These are phyloP conservation scores for Calonectria pauciramosa DNA, from an alignment of 2,329 filamentous ascomycete species.

Conservation along the genomic window DNA sequence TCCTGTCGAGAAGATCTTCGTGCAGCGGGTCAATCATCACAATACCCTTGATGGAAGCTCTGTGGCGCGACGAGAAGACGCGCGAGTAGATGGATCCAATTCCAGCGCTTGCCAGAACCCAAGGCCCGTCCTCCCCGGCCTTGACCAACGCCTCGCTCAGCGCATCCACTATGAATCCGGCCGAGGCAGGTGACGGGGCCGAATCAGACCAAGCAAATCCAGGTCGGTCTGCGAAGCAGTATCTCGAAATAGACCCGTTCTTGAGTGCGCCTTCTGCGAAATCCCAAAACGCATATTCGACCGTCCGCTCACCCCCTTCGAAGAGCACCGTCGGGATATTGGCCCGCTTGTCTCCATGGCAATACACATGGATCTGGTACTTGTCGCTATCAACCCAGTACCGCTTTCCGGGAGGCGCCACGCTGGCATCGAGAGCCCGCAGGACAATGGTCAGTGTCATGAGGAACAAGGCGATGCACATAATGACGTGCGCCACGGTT, in stretches of 20 bases:
- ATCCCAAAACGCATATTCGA: conserved; percentile 83
- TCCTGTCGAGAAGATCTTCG: conserved; percentile 81
- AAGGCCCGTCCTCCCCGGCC: conserved; percentile 87
- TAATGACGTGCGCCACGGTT: conserved; percentile 77
- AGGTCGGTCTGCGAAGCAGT: conserved; percentile 96
- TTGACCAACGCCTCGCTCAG: conserved; percentile 87
- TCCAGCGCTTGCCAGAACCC: conserved; percentile 88
- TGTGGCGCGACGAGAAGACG: conserved; percentile 89
- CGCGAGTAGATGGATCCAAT: conserved; percentile 90
- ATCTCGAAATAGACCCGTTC: conserved; percentile 87
- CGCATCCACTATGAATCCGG: conserved; percentile 91
- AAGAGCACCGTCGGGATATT: conserved; percentile 84
- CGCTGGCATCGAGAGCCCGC: conserved; percentile 81
- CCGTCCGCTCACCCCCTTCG: conserved; percentile 85
- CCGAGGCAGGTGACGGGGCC: conserved; percentile 92
- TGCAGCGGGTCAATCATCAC: conserved; percentile 91
- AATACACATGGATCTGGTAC: conserved; percentile 90
- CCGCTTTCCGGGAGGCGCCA: conserved; percentile 79
- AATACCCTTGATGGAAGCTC: conserved; percentile 80
- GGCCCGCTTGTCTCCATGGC: conserved; percentile 76
- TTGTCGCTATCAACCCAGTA: conserved; percentile 87
- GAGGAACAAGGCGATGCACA: conserved; percentile 78
- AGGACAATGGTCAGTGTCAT: conserved; percentile 86
- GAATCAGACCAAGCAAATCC: conserved; percentile 91
- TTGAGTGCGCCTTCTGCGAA: conserved; percentile 82